These are phyloP conservation scores for Brassica cretica DNA, from an alignment of 345 rosid genomes.

Conservation along the genomic window DNA sequence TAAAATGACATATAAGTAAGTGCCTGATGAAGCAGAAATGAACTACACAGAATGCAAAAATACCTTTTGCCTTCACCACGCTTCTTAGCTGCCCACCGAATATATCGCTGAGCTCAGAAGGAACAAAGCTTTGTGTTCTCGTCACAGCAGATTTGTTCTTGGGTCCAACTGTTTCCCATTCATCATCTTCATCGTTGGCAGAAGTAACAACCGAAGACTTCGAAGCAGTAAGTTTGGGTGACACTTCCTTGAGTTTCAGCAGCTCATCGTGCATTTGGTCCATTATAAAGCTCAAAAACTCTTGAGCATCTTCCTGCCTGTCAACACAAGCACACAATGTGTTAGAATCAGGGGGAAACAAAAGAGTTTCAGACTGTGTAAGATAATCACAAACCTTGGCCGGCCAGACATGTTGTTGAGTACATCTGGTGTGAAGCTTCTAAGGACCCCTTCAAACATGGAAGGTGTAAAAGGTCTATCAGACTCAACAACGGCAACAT, in stretches of 20 bases:
- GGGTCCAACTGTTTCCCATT: slow-evolving; percentile 95
- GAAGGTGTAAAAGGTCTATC: too few relatives aligned
- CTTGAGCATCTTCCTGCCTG: too few relatives aligned
- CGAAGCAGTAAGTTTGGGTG: slow-evolving; percentile 35
- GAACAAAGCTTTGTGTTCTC: slow-evolving; percentile 74
- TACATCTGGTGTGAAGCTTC: too few relatives aligned
- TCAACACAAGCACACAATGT: too few relatives aligned
- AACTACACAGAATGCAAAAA: slow-evolving; percentile 3
- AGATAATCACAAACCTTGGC: too few relatives aligned
- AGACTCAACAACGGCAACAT: too few relatives aligned
- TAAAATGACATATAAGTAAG: slow-evolving; percentile 1
- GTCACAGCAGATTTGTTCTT: slow-evolving; percentile 89
- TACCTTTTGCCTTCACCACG: slow-evolving; percentile 78
- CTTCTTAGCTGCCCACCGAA: slow-evolving; percentile 85
- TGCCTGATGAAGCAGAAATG: neutral
- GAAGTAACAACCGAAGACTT: slow-evolving; percentile 59
- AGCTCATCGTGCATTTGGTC: slow-evolving; percentile 76
- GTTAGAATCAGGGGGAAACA: too few relatives aligned
- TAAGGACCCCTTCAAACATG: too few relatives aligned
- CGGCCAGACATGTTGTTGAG: too few relatives aligned
- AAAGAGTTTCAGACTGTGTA: too few relatives aligned
- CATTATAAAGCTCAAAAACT: too few relatives aligned
- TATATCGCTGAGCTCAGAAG: slow-evolving; percentile 76
- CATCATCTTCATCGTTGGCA: slow-evolving; percentile 53
- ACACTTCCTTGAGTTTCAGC: slow-evolving; percentile 64